Base-by-base conservation (phyloP, 805 yeast genomes). In the Candida nonsorbophila region DNA sequence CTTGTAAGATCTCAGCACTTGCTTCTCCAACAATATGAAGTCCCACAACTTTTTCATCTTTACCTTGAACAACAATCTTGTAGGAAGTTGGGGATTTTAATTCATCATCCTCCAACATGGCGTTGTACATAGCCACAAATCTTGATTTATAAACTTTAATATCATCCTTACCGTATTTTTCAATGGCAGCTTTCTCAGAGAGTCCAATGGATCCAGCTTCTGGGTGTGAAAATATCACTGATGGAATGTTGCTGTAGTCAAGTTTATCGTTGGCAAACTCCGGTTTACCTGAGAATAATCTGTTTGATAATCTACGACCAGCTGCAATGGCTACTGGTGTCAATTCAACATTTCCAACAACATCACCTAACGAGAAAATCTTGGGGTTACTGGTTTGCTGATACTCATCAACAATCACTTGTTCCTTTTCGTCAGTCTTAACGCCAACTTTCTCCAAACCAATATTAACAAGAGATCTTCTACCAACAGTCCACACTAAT, bases 261-360 rank as follows among this genome's bases (percentile, higher is more conserved):
- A 84, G 85, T 53, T 88, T 86, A 55, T 80, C 84, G 26, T 75
- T 55, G 39, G 74, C 74, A 65, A 71, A 85, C 33, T 61, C 54
- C 38, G 71, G 76, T 32, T 88, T 81, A 14, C 96, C 96, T 5
- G 67, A 60, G 53, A 90, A 92, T 36, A 92, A 63, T 55, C 99
- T 76, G 66, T 90, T 88, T 16, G 97, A 76, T 44, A 92, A 72
- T 55, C 77, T 84, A 61, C 99, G 80, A 37, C 99, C 99, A 7
- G 98, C 88, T 20, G 98, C 97, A 63, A 92, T 92, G 21, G 98
- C 98, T 24, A 87, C 97, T 6, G 99, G 99, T 3, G 99, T 92
- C 47, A 92, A 73, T 66, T 92, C 97, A 25, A 84, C 82, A 17
- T 83, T 78, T 38, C 96, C 97, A 24, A 84, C 82, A 36, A 90